Evolutionary conservation across 2,329 filamentous ascomycete species (phyloP), one percentile per base, ranked within the genome.

Genomic region (Pyricularia grisea): DNA sequence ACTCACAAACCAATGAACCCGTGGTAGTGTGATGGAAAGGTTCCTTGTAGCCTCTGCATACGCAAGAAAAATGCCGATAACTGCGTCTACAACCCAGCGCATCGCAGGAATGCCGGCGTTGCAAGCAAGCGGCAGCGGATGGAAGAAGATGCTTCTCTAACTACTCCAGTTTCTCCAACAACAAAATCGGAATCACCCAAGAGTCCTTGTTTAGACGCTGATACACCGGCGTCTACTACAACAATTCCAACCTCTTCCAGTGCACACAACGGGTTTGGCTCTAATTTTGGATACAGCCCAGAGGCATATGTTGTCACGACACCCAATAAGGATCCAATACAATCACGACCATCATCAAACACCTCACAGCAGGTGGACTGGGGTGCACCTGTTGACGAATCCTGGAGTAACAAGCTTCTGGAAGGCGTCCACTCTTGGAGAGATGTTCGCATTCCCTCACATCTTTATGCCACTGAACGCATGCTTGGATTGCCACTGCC

Each of bases 21-120:
- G n/a, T 33, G 9, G 9, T 30, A 68, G 67, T 68, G 67, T 42
- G 60, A 68, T 17, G 67, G 67, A 17, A 63, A 68, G 36, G 33
- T 17, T 23, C 67, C 67, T 28, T 68, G 67, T n/a, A 27, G 30
- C 20, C 60, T 64, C 23, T 68, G 67, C 12, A 20, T 68, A 4
- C 55, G 31, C 50, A 68, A 68, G 60, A 68, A 68, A 50, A 68
- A 68, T 61, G 67, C 60, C 60, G 31, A 65, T 14, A 64, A 68
- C 67, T 68, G 67, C 67, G 58, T 60, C 55, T 68, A 68, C 25
- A 50, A 30, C 17, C 42, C 42, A 11, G 27, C 36, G 42, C 42
- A 31, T 58, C 66, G 66, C 27, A 60, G 25, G 11, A 67, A 28
- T n/a, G 42, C 66, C 55, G 66, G 36, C 66, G 27, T 36, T 67